These are phyloP conservation scores for Cladosporium oxysporum DNA, from an alignment of 2,329 filamentous ascomycete genomes.

Conservation along the genomic window DNA sequence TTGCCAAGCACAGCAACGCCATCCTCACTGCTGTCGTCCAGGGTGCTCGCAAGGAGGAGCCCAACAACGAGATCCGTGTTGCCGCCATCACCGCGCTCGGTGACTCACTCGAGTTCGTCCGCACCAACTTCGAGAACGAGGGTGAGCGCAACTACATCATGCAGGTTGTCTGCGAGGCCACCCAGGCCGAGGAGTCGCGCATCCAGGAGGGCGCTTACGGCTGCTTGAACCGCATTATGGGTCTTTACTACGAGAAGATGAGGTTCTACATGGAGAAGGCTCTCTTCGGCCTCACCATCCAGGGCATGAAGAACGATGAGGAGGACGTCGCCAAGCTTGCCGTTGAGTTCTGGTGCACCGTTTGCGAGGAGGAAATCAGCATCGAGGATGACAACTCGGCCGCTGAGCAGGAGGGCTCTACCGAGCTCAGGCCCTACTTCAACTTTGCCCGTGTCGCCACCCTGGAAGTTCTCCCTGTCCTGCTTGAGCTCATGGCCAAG, in stretches of 20 bases:
- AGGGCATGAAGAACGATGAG: conserved; percentile 97
- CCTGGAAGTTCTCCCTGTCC: conserved; percentile 88
- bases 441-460: conserved; percentile 94
- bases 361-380: conserved; percentile 96
- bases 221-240: conserved; percentile 98
- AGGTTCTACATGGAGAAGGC: conserved; percentile 99
- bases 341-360: conserved; percentile 99
- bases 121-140: conserved; percentile 98
- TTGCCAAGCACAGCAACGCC: conserved; percentile 89
- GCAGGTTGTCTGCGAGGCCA: conserved; percentile 99
- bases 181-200: conserved; percentile 84
- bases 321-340: conserved; percentile 98
- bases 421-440: conserved; percentile 88
- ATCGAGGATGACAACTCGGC: conserved; percentile 96
- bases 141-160: conserved; percentile 99
- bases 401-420: conserved; percentile 68
- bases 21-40: conserved; percentile 98
- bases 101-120: conserved; percentile 95
- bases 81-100: conserved; percentile 92
- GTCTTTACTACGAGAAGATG: conserved; percentile 99
- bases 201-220: conserved; percentile 97
- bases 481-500: conserved; percentile 86
- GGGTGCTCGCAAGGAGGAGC: conserved; percentile 93
- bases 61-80: conserved; percentile 84
- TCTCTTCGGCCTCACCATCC: conserved; percentile 92